Evolutionary conservation across 2,329 filamentous ascomycete species (phyloP).

Genomic region (Neopestalotiopsis sp.): DNA sequence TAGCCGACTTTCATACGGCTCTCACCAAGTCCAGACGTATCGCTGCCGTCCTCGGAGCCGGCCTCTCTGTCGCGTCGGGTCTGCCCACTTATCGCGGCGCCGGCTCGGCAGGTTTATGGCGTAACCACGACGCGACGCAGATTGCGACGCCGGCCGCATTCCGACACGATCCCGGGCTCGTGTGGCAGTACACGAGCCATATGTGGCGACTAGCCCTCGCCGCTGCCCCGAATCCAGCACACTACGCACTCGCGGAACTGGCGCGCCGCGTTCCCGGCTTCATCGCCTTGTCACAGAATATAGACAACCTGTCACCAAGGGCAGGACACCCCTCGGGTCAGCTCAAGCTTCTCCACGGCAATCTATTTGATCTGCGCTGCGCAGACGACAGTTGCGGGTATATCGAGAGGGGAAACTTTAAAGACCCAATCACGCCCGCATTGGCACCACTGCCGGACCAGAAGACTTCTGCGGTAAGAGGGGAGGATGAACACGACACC

Average conservation of each 20-base stretch:
- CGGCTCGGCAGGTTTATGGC: constrained; percentile 62
- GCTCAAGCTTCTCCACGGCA: constrained; percentile 69
- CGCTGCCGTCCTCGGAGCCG: constrained; percentile 38
- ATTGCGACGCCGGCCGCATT: constrained; percentile 70
- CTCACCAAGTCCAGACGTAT: constrained; percentile 30
- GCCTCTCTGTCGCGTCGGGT: constrained; percentile 34
- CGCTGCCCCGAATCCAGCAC: constrained; percentile 67
- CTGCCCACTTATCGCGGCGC: constrained; percentile 67
- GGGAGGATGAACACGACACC: constrained; percentile 8
- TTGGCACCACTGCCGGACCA: constrained; percentile 58
- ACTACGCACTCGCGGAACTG: constrained; percentile 68
- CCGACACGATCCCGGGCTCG: constrained; percentile 61
- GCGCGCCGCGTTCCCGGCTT: constrained; percentile 59
- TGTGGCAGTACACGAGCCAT: constrained; percentile 77
- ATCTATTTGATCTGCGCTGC: constrained; percentile 68
- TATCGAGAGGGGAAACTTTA: constrained; percentile 59
- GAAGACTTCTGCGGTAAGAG: constrained; percentile 24
- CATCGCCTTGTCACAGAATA: constrained; percentile 69
- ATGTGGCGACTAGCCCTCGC: constrained; percentile 68
- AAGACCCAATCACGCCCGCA: constrained; percentile 67
- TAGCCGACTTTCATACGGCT: no score
- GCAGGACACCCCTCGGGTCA: constrained; percentile 63
- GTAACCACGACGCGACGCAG: constrained; percentile 62
- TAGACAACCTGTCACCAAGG: constrained; percentile 64
- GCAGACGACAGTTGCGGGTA: constrained; percentile 62